Evolutionary conservation across 2,329 filamentous ascomycete species (phyloP).

Genomic region (Lanzia echinophila): DNA sequence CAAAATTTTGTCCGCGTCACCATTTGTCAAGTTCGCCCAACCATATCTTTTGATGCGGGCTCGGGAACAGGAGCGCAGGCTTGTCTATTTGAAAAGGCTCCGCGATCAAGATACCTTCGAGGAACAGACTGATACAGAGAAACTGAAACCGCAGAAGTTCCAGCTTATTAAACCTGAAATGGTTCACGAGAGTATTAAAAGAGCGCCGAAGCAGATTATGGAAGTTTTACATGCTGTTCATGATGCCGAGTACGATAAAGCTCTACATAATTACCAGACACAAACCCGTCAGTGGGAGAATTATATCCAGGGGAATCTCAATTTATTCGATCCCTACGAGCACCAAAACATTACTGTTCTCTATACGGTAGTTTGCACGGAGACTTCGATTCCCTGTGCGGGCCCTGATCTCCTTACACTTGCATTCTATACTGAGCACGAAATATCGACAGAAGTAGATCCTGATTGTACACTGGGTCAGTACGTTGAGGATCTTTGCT

Average conservation of each 20-base stretch:
- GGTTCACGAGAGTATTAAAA: constrained; percentile 77
- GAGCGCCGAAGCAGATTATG: constrained; percentile 78
- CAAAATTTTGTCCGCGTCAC: constrained; percentile 88
- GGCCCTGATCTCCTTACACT: constrained; percentile 87
- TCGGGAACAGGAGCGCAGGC: constrained; percentile 78
- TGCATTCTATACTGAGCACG: constrained; percentile 89
- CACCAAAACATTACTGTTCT: constrained; percentile 96
- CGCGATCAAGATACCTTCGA: constrained; percentile 66
- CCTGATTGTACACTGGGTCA: constrained; percentile 90
- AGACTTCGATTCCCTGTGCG: constrained; percentile 85
- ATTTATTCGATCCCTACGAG: constrained; percentile 88
- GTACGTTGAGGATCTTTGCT: constrained; percentile 86
- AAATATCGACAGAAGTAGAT: constrained; percentile 56
- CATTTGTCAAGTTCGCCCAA: constrained; percentile 91
- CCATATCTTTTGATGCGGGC: constrained; percentile 90
- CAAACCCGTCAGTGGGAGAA: constrained; percentile 96
- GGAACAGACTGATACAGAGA: constrained; percentile 51
- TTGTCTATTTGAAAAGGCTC: constrained; percentile 75
- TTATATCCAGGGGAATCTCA: constrained; percentile 79
- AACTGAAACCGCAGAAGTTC: constrained; percentile 64
- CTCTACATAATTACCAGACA: constrained; percentile 85
- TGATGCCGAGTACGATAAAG: constrained; percentile 94
- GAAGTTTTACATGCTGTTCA: constrained; percentile 93
- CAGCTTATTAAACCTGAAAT: constrained; percentile 91
- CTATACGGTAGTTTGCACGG: constrained; percentile 88